Evolutionary conservation across 495 filamentous ascomycete genomes (phyloP), one percentile per base, ranked within the genome.

Genomic region (Penicillium pancosmium): DNA sequence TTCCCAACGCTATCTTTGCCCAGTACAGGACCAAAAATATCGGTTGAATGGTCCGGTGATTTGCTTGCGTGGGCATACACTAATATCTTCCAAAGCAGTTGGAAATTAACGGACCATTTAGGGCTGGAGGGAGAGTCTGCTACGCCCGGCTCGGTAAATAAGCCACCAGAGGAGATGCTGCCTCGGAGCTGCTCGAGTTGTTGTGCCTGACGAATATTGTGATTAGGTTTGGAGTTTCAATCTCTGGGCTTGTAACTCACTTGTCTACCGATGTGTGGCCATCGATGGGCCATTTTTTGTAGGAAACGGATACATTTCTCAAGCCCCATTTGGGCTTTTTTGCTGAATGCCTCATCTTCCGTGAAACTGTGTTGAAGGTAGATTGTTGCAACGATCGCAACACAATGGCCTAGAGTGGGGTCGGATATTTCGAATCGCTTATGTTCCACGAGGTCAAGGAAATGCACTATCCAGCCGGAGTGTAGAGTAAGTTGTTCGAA

Each of bases 361-460:
- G 70, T 65, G 51, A 74, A 74, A 25, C 72, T 74, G 44, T 74
- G 72, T 44, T 74, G 72, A 18, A 74, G 72, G 38, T 71, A 67
- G 1, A 74, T 73, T 2, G 72, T 74, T 9, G 70, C 70, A 6
- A 74, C 67, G 6, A 73, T 64, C n/a, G 64, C 58, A 3, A 73
- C 72, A 55, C 70, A 74, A 27, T 73, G 68, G 4, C 64, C 68
- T 12, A 74, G 46, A 0, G 64, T 70, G 18, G 72, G 68, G 57
- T 74, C 72, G 9, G 64, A 73, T n/a, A 73, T 64, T 47, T 74
- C 72, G 38, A 73, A 74, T 3, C 35, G 51, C 34, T 74, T 74
- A 8, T 55, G 38, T 35, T 70, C 65, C 10, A 70, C 61, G 9
- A 74, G 55, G 21, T 73, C 70, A 35, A 74, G 58, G 1, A 74